Evolutionary conservation across 1,284 basidiomycete genomes (phyloP).

Genomic region (Ceratobasidium sp.): DNA sequence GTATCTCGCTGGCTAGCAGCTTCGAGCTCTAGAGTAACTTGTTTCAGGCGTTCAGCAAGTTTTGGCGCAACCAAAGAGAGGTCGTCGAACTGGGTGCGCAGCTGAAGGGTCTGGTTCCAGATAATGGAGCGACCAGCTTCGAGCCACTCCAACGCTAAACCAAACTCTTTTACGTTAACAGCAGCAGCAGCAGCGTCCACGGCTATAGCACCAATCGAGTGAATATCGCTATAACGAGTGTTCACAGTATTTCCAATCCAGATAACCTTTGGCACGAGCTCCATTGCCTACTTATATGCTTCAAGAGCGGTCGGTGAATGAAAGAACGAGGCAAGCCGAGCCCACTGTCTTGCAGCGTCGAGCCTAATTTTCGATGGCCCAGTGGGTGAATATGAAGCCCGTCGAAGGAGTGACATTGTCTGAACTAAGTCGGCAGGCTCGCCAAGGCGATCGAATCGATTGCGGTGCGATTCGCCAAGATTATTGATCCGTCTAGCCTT

Average conservation of each 20-base stretch:
- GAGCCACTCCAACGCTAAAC: neutral
- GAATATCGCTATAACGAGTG: neutral
- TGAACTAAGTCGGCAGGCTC: slow-evolving; percentile 48
- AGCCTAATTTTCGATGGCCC: neutral
- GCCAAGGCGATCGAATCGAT: neutral
- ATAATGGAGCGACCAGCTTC: neutral
- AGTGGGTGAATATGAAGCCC: neutral
- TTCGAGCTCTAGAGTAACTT: neutral
- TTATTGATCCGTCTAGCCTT: slow-evolving; percentile 34
- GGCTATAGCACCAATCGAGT: neutral
- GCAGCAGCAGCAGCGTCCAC: neutral
- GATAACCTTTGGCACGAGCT: neutral
- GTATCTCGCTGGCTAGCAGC: neutral
- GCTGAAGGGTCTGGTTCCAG: slow-evolving; percentile 33
- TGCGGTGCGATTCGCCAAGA: neutral
- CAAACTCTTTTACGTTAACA: neutral
- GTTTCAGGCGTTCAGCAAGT: neutral
- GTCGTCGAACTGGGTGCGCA: slow-evolving; percentile 46
- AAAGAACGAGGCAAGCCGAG: neutral
- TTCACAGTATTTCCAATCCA: neutral
- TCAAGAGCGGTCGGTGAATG: neutral
- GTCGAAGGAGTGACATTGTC: too few species aligned
- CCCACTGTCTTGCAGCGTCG: neutral
- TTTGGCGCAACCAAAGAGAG: neutral
- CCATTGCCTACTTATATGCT: neutral